Conservation (phyloP, 2,329 filamentous ascomycete genomes). For the Albophoma yamanashiensis region DNA sequence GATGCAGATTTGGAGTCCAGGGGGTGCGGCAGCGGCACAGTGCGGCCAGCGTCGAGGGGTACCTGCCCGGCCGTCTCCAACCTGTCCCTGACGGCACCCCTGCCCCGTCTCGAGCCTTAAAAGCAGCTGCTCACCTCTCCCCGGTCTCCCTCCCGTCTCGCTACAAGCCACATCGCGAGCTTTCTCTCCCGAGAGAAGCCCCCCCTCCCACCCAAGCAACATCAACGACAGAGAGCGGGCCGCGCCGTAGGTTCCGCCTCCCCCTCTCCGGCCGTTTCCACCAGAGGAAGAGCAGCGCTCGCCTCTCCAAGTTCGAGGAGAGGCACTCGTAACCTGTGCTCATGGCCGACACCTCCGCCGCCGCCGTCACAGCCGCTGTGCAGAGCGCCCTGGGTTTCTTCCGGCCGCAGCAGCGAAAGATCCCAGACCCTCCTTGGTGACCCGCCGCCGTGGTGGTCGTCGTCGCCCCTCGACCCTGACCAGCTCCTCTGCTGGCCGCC, state of each 20-base stretch:
- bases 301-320: slow-evolving; percentile 7
- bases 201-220: background rate
- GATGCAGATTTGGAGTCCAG: too few relatives aligned
- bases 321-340: slow-evolving; percentile 10
- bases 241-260: background rate
- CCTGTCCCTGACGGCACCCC: background rate
- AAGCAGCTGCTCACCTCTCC: background rate
- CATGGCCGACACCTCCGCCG: slow-evolving; percentile 6
- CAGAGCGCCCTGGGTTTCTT: slow-evolving; percentile 3
- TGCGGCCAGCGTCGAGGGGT: background rate
- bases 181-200: background rate
- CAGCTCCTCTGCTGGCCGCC: background rate
- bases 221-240: background rate
- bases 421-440: slow-evolving; percentile 7
- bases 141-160: background rate
- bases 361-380: slow-evolving; percentile 1
- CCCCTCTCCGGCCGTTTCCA: too few relatives aligned
- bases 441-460: slow-evolving; percentile 3
- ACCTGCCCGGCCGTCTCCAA: too few relatives aligned
- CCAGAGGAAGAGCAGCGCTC: background rate
- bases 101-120: background rate
- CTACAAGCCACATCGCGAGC: background rate
- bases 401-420: slow-evolving; percentile 8
- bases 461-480: background rate
- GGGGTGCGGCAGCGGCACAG: background rate